These are phyloP conservation scores for Trapa bicornis DNA, from an alignment of 345 rosid genomes.

Conservation along the genomic window DNA sequence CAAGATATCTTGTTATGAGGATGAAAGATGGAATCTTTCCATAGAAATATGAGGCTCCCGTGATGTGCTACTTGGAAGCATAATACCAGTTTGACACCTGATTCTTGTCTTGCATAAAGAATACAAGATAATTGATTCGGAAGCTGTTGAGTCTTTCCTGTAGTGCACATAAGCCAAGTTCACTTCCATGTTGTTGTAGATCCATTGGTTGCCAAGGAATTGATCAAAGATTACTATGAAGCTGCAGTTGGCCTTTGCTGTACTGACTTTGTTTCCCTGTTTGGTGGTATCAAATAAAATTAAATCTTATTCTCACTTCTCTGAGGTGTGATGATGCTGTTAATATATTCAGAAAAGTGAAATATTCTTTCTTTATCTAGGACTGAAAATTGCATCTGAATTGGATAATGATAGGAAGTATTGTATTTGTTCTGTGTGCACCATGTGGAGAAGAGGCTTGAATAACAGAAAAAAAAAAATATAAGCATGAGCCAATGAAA, in stretches of 20 bases:
- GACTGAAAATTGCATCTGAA: not conserved
- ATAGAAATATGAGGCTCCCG: not conserved
- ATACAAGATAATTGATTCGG: not conserved
- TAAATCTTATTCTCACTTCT: not conserved
- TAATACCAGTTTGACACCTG: not conserved
- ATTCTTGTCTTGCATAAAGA: not conserved
- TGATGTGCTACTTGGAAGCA: not conserved
- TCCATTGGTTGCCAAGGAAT: not conserved
- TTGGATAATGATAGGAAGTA: not conserved
- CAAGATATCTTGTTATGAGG: not conserved
- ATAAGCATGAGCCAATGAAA: not conserved
- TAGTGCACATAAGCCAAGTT: slow-evolving; percentile 5
- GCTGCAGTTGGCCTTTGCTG: not conserved
- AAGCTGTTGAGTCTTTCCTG: not conserved
- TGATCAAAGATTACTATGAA: not conserved
- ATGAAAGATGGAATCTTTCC: too few species aligned
- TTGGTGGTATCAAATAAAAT: not conserved
- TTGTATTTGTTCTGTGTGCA: not conserved
- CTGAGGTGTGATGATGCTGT: not conserved
- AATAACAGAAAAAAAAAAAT: not conserved
- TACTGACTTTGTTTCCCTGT: not conserved
- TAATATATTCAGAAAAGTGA: not conserved
- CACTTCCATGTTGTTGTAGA: not conserved
- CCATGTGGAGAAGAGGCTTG: not conserved
- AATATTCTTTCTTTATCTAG: not conserved